Base-by-base conservation (phyloP, 2,329 filamentous ascomycete species). In the Neospermospora avenae region DNA sequence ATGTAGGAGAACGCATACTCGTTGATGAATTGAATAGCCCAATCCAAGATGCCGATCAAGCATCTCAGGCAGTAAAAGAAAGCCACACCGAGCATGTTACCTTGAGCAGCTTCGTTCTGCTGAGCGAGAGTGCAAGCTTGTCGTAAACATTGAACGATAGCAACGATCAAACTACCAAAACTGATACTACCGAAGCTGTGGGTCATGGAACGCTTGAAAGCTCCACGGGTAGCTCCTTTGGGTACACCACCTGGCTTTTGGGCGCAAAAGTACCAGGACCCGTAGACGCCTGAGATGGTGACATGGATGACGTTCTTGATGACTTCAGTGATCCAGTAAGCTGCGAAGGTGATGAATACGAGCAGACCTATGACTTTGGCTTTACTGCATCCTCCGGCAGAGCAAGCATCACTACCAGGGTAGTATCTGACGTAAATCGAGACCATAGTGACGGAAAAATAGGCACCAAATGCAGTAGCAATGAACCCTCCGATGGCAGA, bases 321-420 rank as follows among this genome's bases (percentile, higher is more conserved):
- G 82, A 89, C 93, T 73, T 98, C 93, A 1, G 90, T 88, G 65
- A 96, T 87, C 93, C 93, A 98, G 77, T 96, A 97, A 76, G 87
- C 90, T 56, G 92, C 88, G 70, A 98, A 97, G 0, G 92, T 96
- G 67, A 92, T 83, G 73, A 96, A 97, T 18, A 88, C 90, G 4
- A 96, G 78, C 31, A 97, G 77, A 0, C 93, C 93, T 62, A 92
- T 93, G 46, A 97, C 90, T 65, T 87, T 93, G 55, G 80, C 90
- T 5, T 78, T 80, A 62, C 89, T 87, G 69, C 93, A 97, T 3
- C 66, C 71, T 35, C 70, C 74, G 14, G 76, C 75, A 37, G 68
- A 72, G 65, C 85, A 87, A 31, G 71, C 70, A 39, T 71, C 67
- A 51, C 74, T 75, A 5, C 79, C 78, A 0, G 92, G 92, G 64